Base-by-base conservation (phyloP, 2,329 filamentous ascomycete species). In the Phialophora macrospora region DNA sequence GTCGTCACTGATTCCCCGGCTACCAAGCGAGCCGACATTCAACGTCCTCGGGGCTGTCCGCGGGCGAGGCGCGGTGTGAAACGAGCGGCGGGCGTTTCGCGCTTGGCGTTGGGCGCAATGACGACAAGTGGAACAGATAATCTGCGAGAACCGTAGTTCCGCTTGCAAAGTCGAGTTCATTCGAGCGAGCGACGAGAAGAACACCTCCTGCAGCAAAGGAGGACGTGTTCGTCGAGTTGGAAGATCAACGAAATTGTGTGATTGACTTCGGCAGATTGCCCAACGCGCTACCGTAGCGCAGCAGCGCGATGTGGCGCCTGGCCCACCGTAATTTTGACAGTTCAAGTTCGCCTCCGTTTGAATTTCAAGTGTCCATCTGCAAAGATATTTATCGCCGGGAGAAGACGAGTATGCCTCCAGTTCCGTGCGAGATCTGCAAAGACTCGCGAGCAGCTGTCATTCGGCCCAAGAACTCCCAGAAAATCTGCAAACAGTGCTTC, bases 391-490 rank as follows among this genome's bases (percentile, higher is more conserved):
- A 6, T 24, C 20, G 2, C 20, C 30, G 24, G 11, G 3, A 24
- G 9, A 20, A 30, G 20, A 49, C 22, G 41, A 57, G 12, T 41
- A 96, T 97, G 94, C 84, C 93, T 7, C 92, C 93, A 24, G 84
- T 86, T 22, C 80, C 85, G 24, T 99, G 95, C 77, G 87, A 88
- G 59, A 82, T 88, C 70, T 99, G 95, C 80, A 85, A 90, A 69
- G 85, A 83, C 24, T 85, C 90, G 68, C 87, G 93, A 66, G 94
- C 95, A 4, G 85, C 97, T 22, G 95, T 99, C 64, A 92, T 97
- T 68, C 87, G 95, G 30, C 94, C 95, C 0, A 98, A 98, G 78
- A 97, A 98, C 75, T 88, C 96, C 73, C 88, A 96, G 72, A 97
- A 97, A 74, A 85, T 99, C 55, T 99, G 95, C 84, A 93, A 91